Base-by-base conservation (phyloP, 179 eudicot genomes). In the Amaranthus tricolor region DNA sequence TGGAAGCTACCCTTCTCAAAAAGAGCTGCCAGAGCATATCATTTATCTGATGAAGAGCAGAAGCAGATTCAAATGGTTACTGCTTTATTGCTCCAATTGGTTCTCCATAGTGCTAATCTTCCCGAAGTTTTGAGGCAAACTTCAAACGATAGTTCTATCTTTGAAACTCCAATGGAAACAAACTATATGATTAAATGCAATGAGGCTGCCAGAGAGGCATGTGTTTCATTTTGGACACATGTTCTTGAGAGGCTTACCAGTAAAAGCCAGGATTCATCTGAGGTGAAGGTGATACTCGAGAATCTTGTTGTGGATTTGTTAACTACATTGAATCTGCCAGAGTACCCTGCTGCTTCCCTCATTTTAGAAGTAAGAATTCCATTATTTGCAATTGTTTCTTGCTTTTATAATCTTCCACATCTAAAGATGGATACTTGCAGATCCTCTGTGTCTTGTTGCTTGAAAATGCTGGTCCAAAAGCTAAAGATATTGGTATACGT, bases 41-140 rank as follows among this genome's bases (percentile, higher is more conserved):
- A 88, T 86, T 85, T 96, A 70, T 88, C 92, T 56, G 99, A 96
- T 82, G 98, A 96, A 80, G 99, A 96, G 59, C 99, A 96, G 87
- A 93, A 82, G 86, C 97, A 93, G 84, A 93, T 96, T 78, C 99
- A 96, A 83, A 88, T 96, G 89, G 75, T 88, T 62, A 82, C 96
- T 70, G 94, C 98, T 77, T 83, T 96, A 72, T 69, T 96, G 76
- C 88, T 96, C 79, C 98, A 90, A 82, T 72, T 95, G 84, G 90
- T 91, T 74, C 96, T 90, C 77, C 90, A 87, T 60, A 88, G 98
- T 81, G 91, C 97, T 65, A 93, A 95, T 79, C 96, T 91, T 81
- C 99, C 98, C 20, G 96, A 93, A 70, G 79, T 88, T 74, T 76
- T 93, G 24, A 88, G 97, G 83, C 86, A 85, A 82, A 64, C 85